These are phyloP conservation scores for Ramaria sp. DNA, from an alignment of 768 basidiomycete genomes.

Conservation along the genomic window DNA sequence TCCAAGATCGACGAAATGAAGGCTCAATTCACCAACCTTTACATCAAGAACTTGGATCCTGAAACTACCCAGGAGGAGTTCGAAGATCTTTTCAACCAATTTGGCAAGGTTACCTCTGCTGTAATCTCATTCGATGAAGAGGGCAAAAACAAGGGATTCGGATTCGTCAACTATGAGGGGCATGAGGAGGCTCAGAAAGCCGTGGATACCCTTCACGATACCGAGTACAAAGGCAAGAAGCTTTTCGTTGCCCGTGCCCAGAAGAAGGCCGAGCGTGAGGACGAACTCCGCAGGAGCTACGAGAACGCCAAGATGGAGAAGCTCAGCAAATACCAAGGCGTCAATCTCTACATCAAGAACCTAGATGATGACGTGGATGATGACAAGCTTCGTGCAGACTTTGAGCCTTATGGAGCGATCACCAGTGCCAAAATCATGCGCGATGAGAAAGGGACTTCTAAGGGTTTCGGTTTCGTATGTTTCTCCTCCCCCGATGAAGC, in stretches of 20 bases:
- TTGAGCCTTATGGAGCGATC: conserved; percentile 93
- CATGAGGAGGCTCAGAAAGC: conserved; percentile 91
- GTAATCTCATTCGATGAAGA: conserved; percentile 74
- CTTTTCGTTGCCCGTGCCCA: conserved; percentile 95
- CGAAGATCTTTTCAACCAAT: conserved; percentile 62
- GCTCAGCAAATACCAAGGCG: conserved; percentile 94
- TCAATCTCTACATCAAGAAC: conserved; percentile 99
- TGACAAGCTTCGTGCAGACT: conserved; percentile 92
- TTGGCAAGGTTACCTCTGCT: conserved; percentile 82
- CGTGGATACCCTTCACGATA: conserved; percentile 82
- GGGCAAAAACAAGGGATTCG: conserved; percentile 93
- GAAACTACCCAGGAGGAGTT: conserved; percentile 84
- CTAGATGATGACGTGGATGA: conserved; percentile 97
- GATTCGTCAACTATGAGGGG: conserved; percentile 91
- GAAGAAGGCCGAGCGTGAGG: conserved; percentile 97
- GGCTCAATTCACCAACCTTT: conserved; percentile 95
- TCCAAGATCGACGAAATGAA: conserved; percentile 98
- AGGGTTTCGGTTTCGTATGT: conserved; percentile 98
- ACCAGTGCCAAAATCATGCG: conserved; percentile 99
- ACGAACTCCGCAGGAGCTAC: conserved; percentile 86
- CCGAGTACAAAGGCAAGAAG: conserved; percentile 74
- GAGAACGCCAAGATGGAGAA: conserved; percentile 97
- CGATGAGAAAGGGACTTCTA: conserved; percentile 86
- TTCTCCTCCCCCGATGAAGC: conserved; percentile 98
- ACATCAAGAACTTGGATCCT: conserved; percentile 91